Percentiles rank a stretch among this genome's conserved stretches.
Evolutionary conservation across 805 yeast genomes (phyloP).

Genomic region (Candida multigemmis): DNA sequence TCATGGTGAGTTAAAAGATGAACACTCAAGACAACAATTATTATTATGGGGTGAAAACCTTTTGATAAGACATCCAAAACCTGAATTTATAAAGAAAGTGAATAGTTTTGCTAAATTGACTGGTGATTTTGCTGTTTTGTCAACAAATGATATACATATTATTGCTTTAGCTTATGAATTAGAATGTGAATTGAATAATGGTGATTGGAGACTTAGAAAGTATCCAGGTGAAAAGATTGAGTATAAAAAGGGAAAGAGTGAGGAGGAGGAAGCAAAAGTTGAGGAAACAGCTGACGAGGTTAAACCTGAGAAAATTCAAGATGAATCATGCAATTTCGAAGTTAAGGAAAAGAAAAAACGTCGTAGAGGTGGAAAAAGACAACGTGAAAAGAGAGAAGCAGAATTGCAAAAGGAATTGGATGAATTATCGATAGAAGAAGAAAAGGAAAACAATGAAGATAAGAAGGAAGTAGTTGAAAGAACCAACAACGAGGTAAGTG

Average conservation of each 20-base stretch:
- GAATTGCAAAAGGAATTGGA: slow-evolving; percentile 16
- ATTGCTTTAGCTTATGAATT: slow-evolving; percentile 87
- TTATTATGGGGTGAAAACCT: slow-evolving; percentile 72
- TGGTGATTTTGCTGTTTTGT: slow-evolving; percentile 85
- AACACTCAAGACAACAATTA: slow-evolving; percentile 68
- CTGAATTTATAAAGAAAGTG: slow-evolving; percentile 55
- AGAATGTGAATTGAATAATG: slow-evolving; percentile 61
- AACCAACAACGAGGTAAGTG: not conserved
- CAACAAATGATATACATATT: slow-evolving; percentile 86
- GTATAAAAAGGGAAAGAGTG: slow-evolving; percentile 7
- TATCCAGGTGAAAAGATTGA: slow-evolving; percentile 56
- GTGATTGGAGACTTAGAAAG: slow-evolving; percentile 62
- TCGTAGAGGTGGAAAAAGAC: slow-evolving; percentile 60
- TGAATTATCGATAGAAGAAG: slow-evolving; percentile 8
- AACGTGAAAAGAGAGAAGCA: slow-evolving; percentile 48
- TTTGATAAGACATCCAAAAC: slow-evolving; percentile 67
- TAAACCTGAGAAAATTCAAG: slow-evolving; percentile 2
- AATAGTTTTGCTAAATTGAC: slow-evolving; percentile 73
- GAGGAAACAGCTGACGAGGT: slow-evolving; percentile 9
- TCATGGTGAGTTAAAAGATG: slow-evolving; percentile 78
- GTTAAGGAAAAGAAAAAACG: slow-evolving; percentile 15
- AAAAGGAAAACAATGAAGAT: slow-evolving; percentile 5
- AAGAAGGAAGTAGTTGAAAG: slow-evolving; percentile 1
- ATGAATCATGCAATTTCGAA: slow-evolving; percentile 1
- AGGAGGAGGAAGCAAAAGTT: slow-evolving; percentile 6